Conservation (phyloP, 306 rosid genomes). For the Cicer cuneatum region DNA sequence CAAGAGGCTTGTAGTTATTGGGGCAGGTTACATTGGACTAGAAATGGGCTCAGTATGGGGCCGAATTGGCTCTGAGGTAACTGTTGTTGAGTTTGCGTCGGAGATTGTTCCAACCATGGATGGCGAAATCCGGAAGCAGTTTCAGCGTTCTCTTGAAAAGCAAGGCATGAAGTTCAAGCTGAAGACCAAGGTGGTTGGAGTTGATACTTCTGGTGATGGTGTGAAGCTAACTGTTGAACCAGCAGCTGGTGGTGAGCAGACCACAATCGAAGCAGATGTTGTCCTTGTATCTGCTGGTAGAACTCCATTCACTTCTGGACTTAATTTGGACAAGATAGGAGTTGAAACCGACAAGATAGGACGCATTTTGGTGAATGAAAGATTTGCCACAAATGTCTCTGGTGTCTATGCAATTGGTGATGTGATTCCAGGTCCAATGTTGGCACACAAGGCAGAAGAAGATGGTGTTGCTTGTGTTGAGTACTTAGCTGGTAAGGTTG, state of each 20-base stretch:
- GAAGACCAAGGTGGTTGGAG: slow-evolving; percentile 93
- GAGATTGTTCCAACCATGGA: slow-evolving; percentile 98
- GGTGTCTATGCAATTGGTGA: slow-evolving; percentile 95
- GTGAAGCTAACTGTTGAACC: slow-evolving; percentile 94
- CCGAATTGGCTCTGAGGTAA: slow-evolving; percentile 86
- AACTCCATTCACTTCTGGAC: slow-evolving; percentile 85
- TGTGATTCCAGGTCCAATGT: slow-evolving; percentile 98
- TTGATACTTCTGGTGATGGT: slow-evolving; percentile 82
- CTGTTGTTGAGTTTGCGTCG: slow-evolving; percentile 91
- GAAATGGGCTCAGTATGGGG: slow-evolving; percentile 99
- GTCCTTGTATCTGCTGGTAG: slow-evolving; percentile 99
- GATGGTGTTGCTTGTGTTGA: slow-evolving; percentile 99
- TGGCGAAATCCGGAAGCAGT: slow-evolving; percentile 88
- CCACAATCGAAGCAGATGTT: slow-evolving; percentile 82
- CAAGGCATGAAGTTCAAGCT: slow-evolving; percentile 92
- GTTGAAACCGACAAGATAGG: slow-evolving; percentile 87
- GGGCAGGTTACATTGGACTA: slow-evolving; percentile 98
- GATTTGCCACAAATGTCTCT: slow-evolving; percentile 75
- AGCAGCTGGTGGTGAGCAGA: slow-evolving; percentile 89
- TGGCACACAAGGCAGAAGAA: slow-evolving; percentile 99
- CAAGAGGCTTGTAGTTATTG: slow-evolving; percentile 86
- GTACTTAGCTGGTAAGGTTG: slow-evolving; percentile 92
- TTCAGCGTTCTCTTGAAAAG: slow-evolving; percentile 94
- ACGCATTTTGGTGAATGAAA: slow-evolving; percentile 78
- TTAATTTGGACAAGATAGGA: slow-evolving; percentile 84